Evolutionary conservation across 2,329 filamentous ascomycete genomes (phyloP).

Genomic region (Pyricularia grisea): DNA sequence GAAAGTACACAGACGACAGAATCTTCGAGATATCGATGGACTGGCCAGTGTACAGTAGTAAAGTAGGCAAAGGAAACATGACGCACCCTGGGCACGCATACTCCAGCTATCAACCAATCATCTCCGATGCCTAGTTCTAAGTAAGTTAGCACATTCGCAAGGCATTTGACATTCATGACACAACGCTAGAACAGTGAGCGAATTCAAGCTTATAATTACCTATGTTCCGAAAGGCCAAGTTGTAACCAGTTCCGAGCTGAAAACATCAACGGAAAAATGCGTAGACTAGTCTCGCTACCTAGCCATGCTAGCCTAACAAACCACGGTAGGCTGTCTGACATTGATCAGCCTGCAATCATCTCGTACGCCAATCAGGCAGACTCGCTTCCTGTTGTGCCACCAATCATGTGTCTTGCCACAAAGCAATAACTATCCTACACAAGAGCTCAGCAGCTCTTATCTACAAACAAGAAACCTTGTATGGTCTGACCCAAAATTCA

Average conservation of each 20-base stretch:
- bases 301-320: no score
- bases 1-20: neutral
- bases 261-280: neutral
- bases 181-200: neutral
- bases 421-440: neutral
- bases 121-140: neutral
- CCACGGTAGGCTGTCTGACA: neutral
- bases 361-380: neutral
- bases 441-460: neutral
- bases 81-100: neutral
- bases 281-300: neutral
- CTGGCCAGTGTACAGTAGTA: neutral
- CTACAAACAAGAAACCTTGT: neutral
- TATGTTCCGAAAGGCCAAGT: neutral
- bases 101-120: neutral
- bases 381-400: neutral
- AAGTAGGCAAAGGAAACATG: neutral
- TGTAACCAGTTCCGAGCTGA: neutral
- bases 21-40: neutral
- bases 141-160: neutral
- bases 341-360: neutral
- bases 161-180: neutral
- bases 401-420: neutral
- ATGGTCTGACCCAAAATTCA: neutral
- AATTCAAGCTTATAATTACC: neutral